phyloP scores from a whole-genome alignment of 108 stramenopile species.

The Nitzschia putrida region DNA sequence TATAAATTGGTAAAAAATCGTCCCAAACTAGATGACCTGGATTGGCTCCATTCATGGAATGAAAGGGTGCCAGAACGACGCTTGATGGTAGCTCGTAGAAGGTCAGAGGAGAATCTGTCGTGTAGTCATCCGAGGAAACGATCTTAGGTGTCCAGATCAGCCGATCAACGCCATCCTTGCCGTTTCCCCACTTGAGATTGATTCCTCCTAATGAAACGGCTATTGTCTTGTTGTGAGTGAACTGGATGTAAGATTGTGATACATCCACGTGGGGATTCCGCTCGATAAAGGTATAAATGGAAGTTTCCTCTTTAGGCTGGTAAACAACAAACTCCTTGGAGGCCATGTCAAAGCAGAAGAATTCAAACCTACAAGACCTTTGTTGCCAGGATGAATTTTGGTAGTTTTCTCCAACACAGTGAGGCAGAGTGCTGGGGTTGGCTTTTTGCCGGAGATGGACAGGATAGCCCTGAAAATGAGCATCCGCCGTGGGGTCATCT shows the following conservation, averaged over 20 bases:
- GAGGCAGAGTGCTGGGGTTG: slow-evolving; percentile 21
- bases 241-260: slow-evolving; percentile 26
- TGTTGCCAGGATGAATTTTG: slow-evolving; percentile 40
- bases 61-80: slow-evolving; percentile 48
- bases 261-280: slow-evolving; percentile 17
- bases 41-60: slow-evolving; percentile 49
- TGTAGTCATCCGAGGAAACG: not conserved
- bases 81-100: slow-evolving; percentile 47
- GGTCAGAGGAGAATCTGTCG: slow-evolving; percentile 1
- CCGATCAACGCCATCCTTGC: slow-evolving; percentile 26
- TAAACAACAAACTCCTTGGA: slow-evolving; percentile 54
- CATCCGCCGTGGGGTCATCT: slow-evolving; percentile 26
- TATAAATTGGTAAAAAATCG: slow-evolving; percentile 62
- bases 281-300: slow-evolving; percentile 13
- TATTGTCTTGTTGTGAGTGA: slow-evolving; percentile 5
- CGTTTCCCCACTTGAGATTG: slow-evolving; percentile 49
- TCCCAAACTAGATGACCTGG: slow-evolving; percentile 69
- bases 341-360: slow-evolving; percentile 56
- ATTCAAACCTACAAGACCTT: slow-evolving; percentile 41
- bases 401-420: slow-evolving; percentile 67
- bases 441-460: slow-evolving; percentile 17
- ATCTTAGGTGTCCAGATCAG: slow-evolving; percentile 49
- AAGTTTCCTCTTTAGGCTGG: slow-evolving; percentile 31
- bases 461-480: slow-evolving; percentile 38
- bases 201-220: slow-evolving; percentile 47